These are phyloP conservation scores for Ogataea siamensis DNA, from an alignment of 805 yeast genomes.

Conservation along the genomic window DNA sequence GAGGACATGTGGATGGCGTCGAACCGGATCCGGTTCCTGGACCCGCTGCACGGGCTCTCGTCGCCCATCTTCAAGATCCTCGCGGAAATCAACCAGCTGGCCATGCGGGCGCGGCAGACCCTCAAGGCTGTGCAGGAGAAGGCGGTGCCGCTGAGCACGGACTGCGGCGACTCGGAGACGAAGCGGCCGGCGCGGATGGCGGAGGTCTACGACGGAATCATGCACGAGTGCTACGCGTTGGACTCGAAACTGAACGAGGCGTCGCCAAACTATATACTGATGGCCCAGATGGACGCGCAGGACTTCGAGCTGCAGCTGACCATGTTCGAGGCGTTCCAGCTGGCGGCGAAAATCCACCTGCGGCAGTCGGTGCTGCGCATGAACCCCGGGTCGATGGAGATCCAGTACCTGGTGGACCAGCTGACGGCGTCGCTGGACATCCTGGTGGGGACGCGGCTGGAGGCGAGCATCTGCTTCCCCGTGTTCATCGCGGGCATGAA, in stretches of 20 bases:
- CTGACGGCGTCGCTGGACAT: conserved; percentile 56
- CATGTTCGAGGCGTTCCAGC: conserved; percentile 67
- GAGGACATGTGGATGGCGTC: conserved; percentile 44
- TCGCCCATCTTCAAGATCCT: conserved; percentile 63
- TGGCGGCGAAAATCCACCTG: conserved; percentile 65
- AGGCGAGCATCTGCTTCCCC: conserved; percentile 73
- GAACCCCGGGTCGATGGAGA: conserved; percentile 61
- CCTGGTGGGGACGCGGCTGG: conserved; percentile 63
- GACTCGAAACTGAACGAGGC: conserved; percentile 49
- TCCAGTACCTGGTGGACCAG: conserved; percentile 56
- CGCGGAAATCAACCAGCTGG: conserved; percentile 65
- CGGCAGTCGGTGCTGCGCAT: conserved; percentile 60
- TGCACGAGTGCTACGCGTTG: conserved; percentile 38
- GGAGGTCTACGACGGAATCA: conserved; percentile 36
- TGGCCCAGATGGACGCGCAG: conserved; percentile 35
- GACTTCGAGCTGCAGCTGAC: conserved; percentile 68
- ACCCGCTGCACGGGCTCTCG: conserved; percentile 72
- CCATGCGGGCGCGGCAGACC: conserved; percentile 47
- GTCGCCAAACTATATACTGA: conserved; percentile 51
- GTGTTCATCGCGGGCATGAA: conserved; percentile 75
- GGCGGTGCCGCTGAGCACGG: conserved; percentile 5
- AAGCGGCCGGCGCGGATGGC: conserved; percentile 24
- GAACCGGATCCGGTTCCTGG: conserved; percentile 45
- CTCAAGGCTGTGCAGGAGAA: conserved; percentile 18
- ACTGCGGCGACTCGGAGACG: conserved; percentile 16